Evolutionary conservation across 2,329 filamentous ascomycete species (phyloP), one percentile per base, ranked within the genome.

Genomic region (Rosellinia necatrix): DNA sequence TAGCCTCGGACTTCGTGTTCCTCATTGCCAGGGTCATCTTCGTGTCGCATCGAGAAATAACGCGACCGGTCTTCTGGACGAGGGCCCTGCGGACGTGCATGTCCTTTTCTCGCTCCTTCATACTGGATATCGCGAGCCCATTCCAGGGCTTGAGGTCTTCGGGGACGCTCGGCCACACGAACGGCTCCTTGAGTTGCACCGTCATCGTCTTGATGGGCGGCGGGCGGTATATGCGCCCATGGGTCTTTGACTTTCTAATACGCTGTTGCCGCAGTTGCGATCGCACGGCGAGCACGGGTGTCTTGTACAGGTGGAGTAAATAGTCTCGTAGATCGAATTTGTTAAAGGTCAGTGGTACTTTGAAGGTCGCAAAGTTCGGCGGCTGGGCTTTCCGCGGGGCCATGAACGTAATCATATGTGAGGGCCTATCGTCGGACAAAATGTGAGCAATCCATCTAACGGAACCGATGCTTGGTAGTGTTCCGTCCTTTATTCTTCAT

Each of bases 281-380:
- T 59, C 93, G 89, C 60, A 97, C 86, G 63, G 80, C 80, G 49
- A 84, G 77, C 50, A 88, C 84, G 62, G 87, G 82, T 59, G 97
- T 87, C 58, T 83, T 81, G 80, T 99, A 99, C 38, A 84, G 83
- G 73, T 96, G 87, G 78, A 85, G 90, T 60, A 99, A 87, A 78
- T 97, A 99, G 78, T 97, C 92, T 74, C 92, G 90, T 37, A 99
- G 78, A 73, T 99, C 94, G 74, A 97, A 88, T 78, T 99, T 99
- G 81, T 91, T 96, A 81, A 97, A 92, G 67, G 84, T 86, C 66
- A 97, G 82, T 9, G 94, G 94, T 27, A 97, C 93, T 68, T 88
- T 82, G 84, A 99, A 99, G 67, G 87, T 88, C 61, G 93, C 94
- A 72, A 90, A 91, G 72, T 86, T 88, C 17, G 92, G 86, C 6